phyloP scores from a whole-genome alignment of 495 filamentous ascomycete genomes.

The Jackrogersella minutella region DNA sequence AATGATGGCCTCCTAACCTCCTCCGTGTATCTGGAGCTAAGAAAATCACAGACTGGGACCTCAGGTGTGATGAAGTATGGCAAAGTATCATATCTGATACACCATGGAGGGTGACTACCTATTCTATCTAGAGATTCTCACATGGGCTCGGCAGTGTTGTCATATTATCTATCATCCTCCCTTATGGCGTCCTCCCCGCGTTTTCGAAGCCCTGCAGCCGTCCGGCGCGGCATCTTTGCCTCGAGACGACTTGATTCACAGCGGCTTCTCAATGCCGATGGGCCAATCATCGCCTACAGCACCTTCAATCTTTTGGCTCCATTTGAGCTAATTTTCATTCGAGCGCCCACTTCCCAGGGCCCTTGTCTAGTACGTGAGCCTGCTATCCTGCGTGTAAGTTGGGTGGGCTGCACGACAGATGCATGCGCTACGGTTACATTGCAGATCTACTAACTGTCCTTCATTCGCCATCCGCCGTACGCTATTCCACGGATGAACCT shows the following conservation, averaged over 20 bases:
- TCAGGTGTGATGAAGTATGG: background rate
- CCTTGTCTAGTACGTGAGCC: constrained; percentile 22
- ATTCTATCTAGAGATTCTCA: too few relatives aligned
- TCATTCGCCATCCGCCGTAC: constrained; percentile 32
- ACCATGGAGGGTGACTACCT: background rate
- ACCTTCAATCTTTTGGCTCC: constrained; percentile 6
- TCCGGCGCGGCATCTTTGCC: constrained; percentile 7
- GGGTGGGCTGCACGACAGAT: constrained; percentile 37
- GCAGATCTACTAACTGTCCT: constrained; percentile 22
- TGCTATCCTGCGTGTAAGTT: constrained; percentile 20
- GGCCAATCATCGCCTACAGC: constrained; percentile 11
- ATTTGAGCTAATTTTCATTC: constrained; percentile 40
- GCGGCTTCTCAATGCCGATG: constrained; percentile 17
- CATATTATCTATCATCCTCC: constrained; percentile 6
- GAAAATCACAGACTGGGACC: background rate
- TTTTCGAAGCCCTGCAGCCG: constrained; percentile 14
- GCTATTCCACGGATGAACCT: constrained; percentile 9
- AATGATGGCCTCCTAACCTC: background rate
- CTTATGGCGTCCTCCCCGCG: constrained; percentile 14
- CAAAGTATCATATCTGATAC: background rate
- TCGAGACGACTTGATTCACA: constrained; percentile 5
- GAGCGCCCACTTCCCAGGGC: constrained; percentile 16
- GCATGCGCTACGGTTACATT: constrained; percentile 29
- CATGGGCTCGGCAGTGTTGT: background rate
- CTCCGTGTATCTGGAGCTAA: background rate